Evolutionary conservation across 306 rosid genomes (phyloP), one percentile per base, ranked within the genome.

Genomic region (Ziziphus jujuba): DNA sequence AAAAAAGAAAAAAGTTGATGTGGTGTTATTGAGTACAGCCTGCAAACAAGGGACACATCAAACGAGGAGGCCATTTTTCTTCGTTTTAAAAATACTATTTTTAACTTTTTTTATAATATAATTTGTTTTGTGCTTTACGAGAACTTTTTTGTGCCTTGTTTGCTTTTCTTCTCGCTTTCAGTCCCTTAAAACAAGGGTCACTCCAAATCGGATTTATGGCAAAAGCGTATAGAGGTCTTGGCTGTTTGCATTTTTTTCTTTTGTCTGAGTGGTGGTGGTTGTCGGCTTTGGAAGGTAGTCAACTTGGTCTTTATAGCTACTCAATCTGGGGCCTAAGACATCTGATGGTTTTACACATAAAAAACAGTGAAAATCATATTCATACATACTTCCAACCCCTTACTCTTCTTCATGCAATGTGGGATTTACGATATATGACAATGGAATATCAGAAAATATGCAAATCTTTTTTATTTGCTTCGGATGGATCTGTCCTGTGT

Each of bases 1-100:
- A n/a, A n/a, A n/a, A 3, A 51, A 0, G 67, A 52, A 5, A 72
- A 81, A 82, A 77, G 80, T 77, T 60, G 48, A 72, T 62, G 82
- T 61, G 75, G 86, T 77, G 88, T 44, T 58, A 87, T 81, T 68
- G 84, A 75, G 86, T 72, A 64, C 43, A 73, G 72, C 80, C 84
- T 73, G 89, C 85, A 85, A 83, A 86, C 81, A 87, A 38, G 87
- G 87, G 85, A 68, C 96, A 75, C 95, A 53, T 75, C 63, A 56
- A 60, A 82, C 91, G 86, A 88, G 89, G 0, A 16, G 53, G 5
- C 20, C 49, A 34, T 40, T 59, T 76, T 67, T 59, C 19, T 24
- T 1, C 19, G 2, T 33, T 7, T 52, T 24, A 24, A 15, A n/a
- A n/a, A n/a, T n/a, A n/a, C n/a, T 36, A 9, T 67, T 59, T 63